phyloP scores from a whole-genome alignment of 1,284 basidiomycete species.

The Bjerkandera adusta region DNA sequence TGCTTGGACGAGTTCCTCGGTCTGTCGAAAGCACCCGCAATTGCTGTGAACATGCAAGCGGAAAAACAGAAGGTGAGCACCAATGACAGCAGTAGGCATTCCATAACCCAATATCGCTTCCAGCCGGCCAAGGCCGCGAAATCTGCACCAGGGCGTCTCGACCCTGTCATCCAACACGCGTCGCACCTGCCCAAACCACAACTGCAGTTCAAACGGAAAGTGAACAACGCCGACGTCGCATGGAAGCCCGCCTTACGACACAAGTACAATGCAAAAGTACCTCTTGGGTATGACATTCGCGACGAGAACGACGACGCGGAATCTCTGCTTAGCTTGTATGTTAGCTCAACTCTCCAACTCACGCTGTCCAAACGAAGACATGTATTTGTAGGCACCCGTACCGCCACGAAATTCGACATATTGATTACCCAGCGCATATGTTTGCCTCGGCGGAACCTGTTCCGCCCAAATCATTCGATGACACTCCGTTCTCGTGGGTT shows the following conservation, averaged over 20 bases:
- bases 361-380: background rate
- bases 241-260: slow-evolving; percentile 65
- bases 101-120: background rate
- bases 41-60: slow-evolving; percentile 48
- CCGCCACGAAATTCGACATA: slow-evolving; percentile 74
- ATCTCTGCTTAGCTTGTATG: slow-evolving; percentile 9
- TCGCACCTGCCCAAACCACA: slow-evolving; percentile 79
- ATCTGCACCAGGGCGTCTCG: slow-evolving; percentile 40
- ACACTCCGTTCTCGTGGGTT: slow-evolving; percentile 76
- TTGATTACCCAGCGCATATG: slow-evolving; percentile 68
- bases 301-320: slow-evolving; percentile 37
- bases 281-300: slow-evolving; percentile 60
- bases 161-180: slow-evolving; percentile 67
- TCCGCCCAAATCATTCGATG: slow-evolving; percentile 57
- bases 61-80: slow-evolving; percentile 28
- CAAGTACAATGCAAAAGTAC: slow-evolving; percentile 81
- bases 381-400: slow-evolving; percentile 65
- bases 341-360: slow-evolving; percentile 6
- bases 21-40: slow-evolving; percentile 61
- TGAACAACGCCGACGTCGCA: slow-evolving; percentile 52
- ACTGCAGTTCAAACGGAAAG: slow-evolving; percentile 56
- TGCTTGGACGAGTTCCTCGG: slow-evolving; percentile 81
- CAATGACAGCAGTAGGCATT: background rate
- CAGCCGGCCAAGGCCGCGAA: slow-evolving; percentile 29
- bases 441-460: slow-evolving; percentile 52